Conservation (phyloP, 257 asterid species). For the Petrea volubilis region DNA sequence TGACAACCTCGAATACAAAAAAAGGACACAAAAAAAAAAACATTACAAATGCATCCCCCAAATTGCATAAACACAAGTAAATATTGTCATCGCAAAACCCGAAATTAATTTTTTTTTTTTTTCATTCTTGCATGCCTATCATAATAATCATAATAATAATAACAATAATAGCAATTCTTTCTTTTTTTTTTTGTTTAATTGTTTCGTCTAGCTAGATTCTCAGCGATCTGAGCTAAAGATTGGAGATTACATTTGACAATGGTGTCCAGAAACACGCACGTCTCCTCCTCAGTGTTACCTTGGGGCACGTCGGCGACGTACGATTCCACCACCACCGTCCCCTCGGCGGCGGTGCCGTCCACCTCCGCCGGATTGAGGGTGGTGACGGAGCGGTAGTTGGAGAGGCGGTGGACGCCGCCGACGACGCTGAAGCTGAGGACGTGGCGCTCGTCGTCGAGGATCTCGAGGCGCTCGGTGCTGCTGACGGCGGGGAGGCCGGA, state of each 20-base stretch:
- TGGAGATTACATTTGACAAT: slow-evolving; percentile 84
- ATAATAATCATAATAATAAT: too few relatives aligned
- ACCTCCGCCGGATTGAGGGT: slow-evolving; percentile 54
- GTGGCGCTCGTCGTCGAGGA: slow-evolving; percentile 78
- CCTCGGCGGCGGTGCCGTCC: slow-evolving; percentile 35
- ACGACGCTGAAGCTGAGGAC: slow-evolving; percentile 86
- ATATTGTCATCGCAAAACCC: slow-evolving; percentile 6
- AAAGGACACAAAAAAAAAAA: not conserved
- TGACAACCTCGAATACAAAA: not conserved
- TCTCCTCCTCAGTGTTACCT: slow-evolving; percentile 81
- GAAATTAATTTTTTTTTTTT: not conserved
- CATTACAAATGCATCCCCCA: not conserved
- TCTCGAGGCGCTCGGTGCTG: slow-evolving; percentile 79
- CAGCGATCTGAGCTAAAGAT: slow-evolving; percentile 64
- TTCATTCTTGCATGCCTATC: not conserved
- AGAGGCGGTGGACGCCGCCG: slow-evolving; percentile 84
- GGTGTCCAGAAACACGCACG: slow-evolving; percentile 78
- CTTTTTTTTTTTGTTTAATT: not conserved
- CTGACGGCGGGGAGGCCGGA: slow-evolving; percentile 80
- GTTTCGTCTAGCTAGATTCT: slow-evolving; percentile 39
- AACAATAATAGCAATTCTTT: too few relatives aligned
- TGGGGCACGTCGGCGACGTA: slow-evolving; percentile 76
- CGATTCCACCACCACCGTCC: slow-evolving; percentile 78
- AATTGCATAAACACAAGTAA: slow-evolving; percentile 5
- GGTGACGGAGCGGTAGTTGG: slow-evolving; percentile 75